Base-by-base conservation (phyloP, 148 eudicot genomes). In the Hydrangea macrophylla region DNA sequence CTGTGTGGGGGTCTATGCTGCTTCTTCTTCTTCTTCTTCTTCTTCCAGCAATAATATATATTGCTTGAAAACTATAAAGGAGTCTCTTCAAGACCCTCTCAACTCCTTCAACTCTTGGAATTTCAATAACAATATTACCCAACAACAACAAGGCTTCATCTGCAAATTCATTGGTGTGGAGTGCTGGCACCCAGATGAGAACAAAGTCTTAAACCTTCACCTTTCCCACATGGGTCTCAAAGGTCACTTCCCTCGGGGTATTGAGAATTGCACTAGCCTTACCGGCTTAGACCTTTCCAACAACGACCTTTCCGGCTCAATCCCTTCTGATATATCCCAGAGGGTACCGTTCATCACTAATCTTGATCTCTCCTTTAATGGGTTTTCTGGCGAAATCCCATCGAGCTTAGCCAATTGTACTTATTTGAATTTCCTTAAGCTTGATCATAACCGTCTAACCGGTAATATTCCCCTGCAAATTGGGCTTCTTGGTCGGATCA, bases 151-250 rank as follows among this genome's bases (percentile, higher is more conserved):
- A 55, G 86, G 86, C 40, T 37, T 83, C 44, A 79, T 82, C 44
- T 79, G 86, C 76, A 67, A 25, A 40, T 82, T 79, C 51, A 23
- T 0, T 59, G 86, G 86, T 5, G 69, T 82, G 20, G 81, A 76
- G 1, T 82, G 86, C 28, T 82, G 83, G 86, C 83, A 79, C 78
- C 74, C 68, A 6, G 80, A 74, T 2, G 83, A 82, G 67, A 82
- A 71, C 28, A 74, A 67, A 45, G 83, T 82, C 26, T 42, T 82
- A 22, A 82, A 73, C 33, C 70, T 82, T 58, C 79, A 68, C 73
- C 64, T 82, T 17, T 20, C 56, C 15, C 76, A 67, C 48, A 73
- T 82, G 83, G 79, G 83, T 60, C 71, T 82, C 33, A 32, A 73
- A 58, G 85, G 85, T 15, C 59, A 28, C 1, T 82, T 82, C 55